Conservation (phyloP, 805 yeast species). For the Isabelozyma gotoi region DNA sequence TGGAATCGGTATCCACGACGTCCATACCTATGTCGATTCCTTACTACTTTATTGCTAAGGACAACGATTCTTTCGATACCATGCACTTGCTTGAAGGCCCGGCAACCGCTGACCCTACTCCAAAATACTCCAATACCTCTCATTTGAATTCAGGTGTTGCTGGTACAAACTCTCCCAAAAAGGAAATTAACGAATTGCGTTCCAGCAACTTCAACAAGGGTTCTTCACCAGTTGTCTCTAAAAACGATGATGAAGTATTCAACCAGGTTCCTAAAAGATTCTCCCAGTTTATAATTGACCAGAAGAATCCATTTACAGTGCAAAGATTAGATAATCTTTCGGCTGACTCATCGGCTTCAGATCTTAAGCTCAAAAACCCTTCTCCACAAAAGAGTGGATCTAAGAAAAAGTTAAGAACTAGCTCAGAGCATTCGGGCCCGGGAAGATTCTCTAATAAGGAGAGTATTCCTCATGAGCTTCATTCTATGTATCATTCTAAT, state of each 20-base stretch:
- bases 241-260: constrained; percentile 8
- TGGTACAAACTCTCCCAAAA: not conserved
- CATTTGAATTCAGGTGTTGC: constrained; percentile 12
- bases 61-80: constrained; percentile 23
- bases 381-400: not conserved
- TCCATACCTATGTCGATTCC: constrained; percentile 31
- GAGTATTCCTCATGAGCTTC: not conserved
- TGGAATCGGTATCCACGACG: constrained; percentile 22
- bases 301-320: constrained; percentile 20
- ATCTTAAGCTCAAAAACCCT: not conserved
- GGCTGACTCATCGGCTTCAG: constrained; percentile 10
- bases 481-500: not conserved
- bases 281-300: constrained; percentile 40
- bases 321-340: constrained; percentile 20
- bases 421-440: too few species aligned
- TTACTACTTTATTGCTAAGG: constrained; percentile 18
- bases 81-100: constrained; percentile 16
- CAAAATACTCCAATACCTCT: constrained; percentile 26
- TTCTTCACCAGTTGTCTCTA: not conserved
- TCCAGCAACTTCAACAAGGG: not conserved
- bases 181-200: not conserved
- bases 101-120: constrained; percentile 4
- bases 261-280: constrained; percentile 42
- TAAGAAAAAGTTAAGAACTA: not conserved
- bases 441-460: too few species aligned